Percentiles rank a stretch among this genome's conserved stretches.
These are phyloP conservation scores for Amylostereum areolatum DNA, from an alignment of 1,284 basidiomycete species.

Conservation along the genomic window DNA sequence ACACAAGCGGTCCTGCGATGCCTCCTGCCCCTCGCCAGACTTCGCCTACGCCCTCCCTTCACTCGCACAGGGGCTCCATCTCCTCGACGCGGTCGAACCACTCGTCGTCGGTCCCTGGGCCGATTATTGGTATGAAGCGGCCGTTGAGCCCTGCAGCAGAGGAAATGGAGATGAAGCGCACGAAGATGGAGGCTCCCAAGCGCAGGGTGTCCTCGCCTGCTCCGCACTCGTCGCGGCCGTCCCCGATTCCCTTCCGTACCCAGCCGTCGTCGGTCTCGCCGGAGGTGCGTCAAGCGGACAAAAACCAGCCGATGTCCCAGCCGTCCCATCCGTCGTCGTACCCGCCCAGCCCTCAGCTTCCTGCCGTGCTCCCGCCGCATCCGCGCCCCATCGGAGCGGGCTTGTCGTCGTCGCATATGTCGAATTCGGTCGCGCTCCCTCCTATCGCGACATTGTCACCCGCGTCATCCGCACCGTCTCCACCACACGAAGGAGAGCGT, in stretches of 20 bases:
- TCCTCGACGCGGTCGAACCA: slow-evolving; percentile 20
- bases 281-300: slow-evolving; percentile 43
- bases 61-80: slow-evolving; percentile 18
- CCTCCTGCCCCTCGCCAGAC: slow-evolving; percentile 39
- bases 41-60: slow-evolving; percentile 38
- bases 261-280: slow-evolving; percentile 47
- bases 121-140: slow-evolving; percentile 38
- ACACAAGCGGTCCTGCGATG: slow-evolving; percentile 11
- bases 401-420: slow-evolving; percentile 22
- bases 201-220: slow-evolving; percentile 49
- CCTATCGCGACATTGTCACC: slow-evolving; percentile 65
- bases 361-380: slow-evolving; percentile 59
- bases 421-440: slow-evolving; percentile 39
- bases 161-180: slow-evolving; percentile 54
- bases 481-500: slow-evolving; percentile 36
- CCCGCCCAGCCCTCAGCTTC: slow-evolving; percentile 45
- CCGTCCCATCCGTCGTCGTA: slow-evolving; percentile 35
- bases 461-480: slow-evolving; percentile 46
- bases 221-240: slow-evolving; percentile 52
- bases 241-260: slow-evolving; percentile 69
- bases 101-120: slow-evolving; percentile 21
- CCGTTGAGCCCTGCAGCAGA: slow-evolving; percentile 60
- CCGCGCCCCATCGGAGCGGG: slow-evolving; percentile 62
- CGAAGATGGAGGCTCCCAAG: slow-evolving; percentile 52
- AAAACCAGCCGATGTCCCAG: slow-evolving; percentile 41